Base-by-base conservation (phyloP, 2,329 filamentous ascomycete genomes). In the Alternaria sp. region DNA sequence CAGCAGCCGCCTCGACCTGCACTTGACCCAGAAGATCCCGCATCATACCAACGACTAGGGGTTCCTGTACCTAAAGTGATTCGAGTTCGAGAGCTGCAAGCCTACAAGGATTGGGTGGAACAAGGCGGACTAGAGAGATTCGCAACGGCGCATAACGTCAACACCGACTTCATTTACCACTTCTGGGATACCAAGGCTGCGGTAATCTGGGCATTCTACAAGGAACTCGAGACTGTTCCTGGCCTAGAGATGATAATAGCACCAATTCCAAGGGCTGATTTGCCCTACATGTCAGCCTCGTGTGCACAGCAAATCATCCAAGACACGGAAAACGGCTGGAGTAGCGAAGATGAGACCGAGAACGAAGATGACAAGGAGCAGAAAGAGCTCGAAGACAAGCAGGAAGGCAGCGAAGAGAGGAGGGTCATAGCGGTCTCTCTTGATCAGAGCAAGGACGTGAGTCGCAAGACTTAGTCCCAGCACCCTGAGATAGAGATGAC, bases 71-170 rank as follows among this genome's bases (percentile, higher is more conserved):
- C 41, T 28, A 28, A 7, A 2, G 14, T 44, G 14, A 26, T 24
- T n/a, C 41, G 41, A 14, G n/a, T 44, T 26, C 41, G 41, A 44
- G 41, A 44, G 41, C 41, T 44, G n/a, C 41, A 44, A 44, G 41
- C 41, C 13, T 44, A 44, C 41, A 10, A 44, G 41, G 24, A 44
- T 21, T 44, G 41, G 41, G 41, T 44, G 11, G 26, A 44, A 26
- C 14, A 24, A 14, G 41, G 41, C 14, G 41, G 23, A 29, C 24
- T 44, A 44, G 41, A 44, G 4, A 26, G 41, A 44, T 44, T 44
- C 5, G 41, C 41, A 5, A 14, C 13, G 24, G 41, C 23, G 41
- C 13, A 44, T 29, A 28, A 28, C 23, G 41, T 44, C 41, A 29
- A 28, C 7, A 23, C 41, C 13, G 41, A 44, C 41, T 44, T 44